phyloP scores from a whole-genome alignment of 768 basidiomycete genomes.

The Rhodotorula taiwanensis region DNA sequence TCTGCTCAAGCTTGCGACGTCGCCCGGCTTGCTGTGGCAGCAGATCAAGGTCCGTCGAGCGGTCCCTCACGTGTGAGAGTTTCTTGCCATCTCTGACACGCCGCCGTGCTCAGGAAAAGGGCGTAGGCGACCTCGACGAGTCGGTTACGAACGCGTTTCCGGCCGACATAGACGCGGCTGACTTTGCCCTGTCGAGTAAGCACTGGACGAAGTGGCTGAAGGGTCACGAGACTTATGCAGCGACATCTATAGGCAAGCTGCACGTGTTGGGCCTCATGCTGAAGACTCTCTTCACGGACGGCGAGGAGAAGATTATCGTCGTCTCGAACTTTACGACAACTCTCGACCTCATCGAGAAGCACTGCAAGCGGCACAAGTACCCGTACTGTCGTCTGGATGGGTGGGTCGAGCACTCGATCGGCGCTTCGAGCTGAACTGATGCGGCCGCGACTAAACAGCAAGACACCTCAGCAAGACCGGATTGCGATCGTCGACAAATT shows the following conservation, averaged over 20 bases:
- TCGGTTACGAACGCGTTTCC: constrained; percentile 42
- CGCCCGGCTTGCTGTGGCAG: constrained; percentile 63
- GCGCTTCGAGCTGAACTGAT: background rate
- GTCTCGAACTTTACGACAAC: constrained; percentile 92
- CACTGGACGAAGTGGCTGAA: no score
- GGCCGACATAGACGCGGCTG: constrained; percentile 42
- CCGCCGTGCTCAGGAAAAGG: background rate
- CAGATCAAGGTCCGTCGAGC: constrained; percentile 12
- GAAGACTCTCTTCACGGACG: constrained; percentile 50
- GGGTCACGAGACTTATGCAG: background rate
- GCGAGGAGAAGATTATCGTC: constrained; percentile 88
- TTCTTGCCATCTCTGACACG: no score
- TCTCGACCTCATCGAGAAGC: constrained; percentile 80
- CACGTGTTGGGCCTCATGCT: constrained; percentile 62
- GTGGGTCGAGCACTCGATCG: constrained; percentile 45
- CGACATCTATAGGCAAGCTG: constrained; percentile 73
- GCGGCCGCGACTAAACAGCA: background rate
- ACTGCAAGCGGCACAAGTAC: constrained; percentile 68
- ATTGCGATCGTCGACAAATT: constrained; percentile 83
- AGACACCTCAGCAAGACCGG: constrained; percentile 53
- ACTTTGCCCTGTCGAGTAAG: constrained; percentile 73
- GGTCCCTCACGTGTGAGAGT: background rate
- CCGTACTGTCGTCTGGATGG: constrained; percentile 82
- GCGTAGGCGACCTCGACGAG: constrained; percentile 16
- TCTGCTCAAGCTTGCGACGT: constrained; percentile 86